Percentiles rank a stretch among this genome's conserved stretches.
phyloP scores from a whole-genome alignment of 2,329 filamentous ascomycete genomes.

The Parascedosporium putredinis region DNA sequence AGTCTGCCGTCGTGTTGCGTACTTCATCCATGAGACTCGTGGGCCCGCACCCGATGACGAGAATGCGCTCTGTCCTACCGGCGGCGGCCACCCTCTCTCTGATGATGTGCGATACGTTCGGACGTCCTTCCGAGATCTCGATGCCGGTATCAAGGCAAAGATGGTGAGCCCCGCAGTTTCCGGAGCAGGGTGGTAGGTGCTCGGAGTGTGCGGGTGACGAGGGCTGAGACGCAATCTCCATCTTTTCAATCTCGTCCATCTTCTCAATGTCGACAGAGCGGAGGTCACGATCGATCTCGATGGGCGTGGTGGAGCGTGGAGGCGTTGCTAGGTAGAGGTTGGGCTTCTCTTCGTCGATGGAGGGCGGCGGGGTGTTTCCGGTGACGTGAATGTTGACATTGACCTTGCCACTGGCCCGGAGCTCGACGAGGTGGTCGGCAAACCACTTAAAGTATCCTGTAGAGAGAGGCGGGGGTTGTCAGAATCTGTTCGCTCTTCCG shows the following conservation, averaged over 20 bases:
- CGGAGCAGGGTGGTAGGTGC: background rate
- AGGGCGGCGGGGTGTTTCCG: conserved; percentile 8
- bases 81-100: conserved; percentile 19
- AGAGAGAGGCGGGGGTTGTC: conserved; percentile 6
- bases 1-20: conserved; percentile 28
- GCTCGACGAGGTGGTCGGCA: conserved; percentile 21
- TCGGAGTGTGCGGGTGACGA: conserved; percentile 7
- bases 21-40: conserved; percentile 29
- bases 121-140: conserved; percentile 22
- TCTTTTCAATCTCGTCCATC: conserved; percentile 1
- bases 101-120: conserved; percentile 26
- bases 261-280: background rate
- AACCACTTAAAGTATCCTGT: conserved; percentile 28
- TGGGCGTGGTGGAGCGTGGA: conserved; percentile 9
- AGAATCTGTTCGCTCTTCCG: conserved; percentile 18
- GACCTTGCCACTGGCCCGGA: conserved; percentile 21
- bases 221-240: conserved; percentile 14
- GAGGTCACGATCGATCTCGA: background rate
- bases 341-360: background rate
- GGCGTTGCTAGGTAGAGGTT: conserved; percentile 6
- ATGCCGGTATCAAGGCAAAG: conserved; percentile 12
- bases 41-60: conserved; percentile 37
- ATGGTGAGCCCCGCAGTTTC: conserved; percentile 8
- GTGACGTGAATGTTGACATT: conserved; percentile 26
- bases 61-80: conserved; percentile 21